phyloP scores from a whole-genome alignment of 208 protist species.

The Paratrypanosoma confusum region DNA sequence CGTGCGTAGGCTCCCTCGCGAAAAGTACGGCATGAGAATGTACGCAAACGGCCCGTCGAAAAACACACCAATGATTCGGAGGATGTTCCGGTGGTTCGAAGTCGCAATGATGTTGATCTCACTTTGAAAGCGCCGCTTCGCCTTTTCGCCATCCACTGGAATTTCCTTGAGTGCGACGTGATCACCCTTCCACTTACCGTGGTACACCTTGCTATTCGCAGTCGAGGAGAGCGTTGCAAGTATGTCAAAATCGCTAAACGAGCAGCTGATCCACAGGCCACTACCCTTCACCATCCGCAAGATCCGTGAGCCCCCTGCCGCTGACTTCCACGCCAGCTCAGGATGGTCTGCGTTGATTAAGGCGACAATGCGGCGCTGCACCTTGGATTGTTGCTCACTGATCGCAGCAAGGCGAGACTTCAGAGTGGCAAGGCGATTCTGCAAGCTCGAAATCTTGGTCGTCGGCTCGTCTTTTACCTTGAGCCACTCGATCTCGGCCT shows the following conservation, averaged over 20 bases:
- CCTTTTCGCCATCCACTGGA: slow-evolving; percentile 30
- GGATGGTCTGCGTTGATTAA: slow-evolving; percentile 43
- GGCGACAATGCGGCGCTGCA: slow-evolving; percentile 44
- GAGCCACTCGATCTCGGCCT: slow-evolving; percentile 64
- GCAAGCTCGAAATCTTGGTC: slow-evolving; percentile 17
- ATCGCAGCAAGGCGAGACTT: slow-evolving; percentile 21
- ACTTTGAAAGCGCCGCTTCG: slow-evolving; percentile 32
- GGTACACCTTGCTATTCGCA: slow-evolving; percentile 65
- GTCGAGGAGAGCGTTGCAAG: slow-evolving; percentile 36
- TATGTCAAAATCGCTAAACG: slow-evolving; percentile 57
- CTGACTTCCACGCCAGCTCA: slow-evolving; percentile 59
- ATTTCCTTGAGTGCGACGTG: slow-evolving; percentile 60
- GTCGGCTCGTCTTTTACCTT: slow-evolving; percentile 52
- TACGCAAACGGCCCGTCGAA: slow-evolving; percentile 65
- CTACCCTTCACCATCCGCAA: slow-evolving; percentile 53
- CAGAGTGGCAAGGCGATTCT: slow-evolving; percentile 21
- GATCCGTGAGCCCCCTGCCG: slow-evolving; percentile 44
- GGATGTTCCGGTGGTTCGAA: slow-evolving; percentile 54
- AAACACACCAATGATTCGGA: slow-evolving; percentile 62
- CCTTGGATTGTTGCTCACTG: slow-evolving; percentile 26
- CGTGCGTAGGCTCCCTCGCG: slow-evolving; percentile 29
- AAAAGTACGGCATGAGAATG: slow-evolving; percentile 46
- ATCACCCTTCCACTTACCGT: slow-evolving; percentile 36
- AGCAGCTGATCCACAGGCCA: slow-evolving; percentile 51
- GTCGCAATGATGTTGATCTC: slow-evolving; percentile 46